phyloP scores from a whole-genome alignment of 2,329 filamentous ascomycete genomes.

The Talaromyces amestolkiae region DNA sequence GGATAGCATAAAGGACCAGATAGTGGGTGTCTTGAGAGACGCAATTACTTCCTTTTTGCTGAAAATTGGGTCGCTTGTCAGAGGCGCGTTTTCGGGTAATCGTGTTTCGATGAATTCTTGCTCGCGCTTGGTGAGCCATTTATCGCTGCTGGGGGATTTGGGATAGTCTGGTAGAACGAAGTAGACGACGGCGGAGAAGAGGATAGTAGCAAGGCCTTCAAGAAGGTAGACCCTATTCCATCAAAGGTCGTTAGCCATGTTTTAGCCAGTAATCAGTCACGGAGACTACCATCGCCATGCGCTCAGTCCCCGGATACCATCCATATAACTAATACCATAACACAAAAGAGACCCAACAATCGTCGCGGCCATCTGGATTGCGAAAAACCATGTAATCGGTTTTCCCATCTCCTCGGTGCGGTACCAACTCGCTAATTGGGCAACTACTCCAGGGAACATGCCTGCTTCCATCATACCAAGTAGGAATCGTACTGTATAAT shows the following conservation, averaged over 20 bases:
- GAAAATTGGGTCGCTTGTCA: constrained; percentile 39
- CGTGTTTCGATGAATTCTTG: constrained; percentile 43
- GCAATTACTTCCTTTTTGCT: constrained; percentile 36
- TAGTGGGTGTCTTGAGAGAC: constrained; percentile 35
- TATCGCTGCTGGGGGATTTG: constrained; percentile 37
- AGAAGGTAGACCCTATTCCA: constrained; percentile 40
- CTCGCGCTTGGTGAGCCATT: constrained; percentile 41
- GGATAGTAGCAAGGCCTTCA: constrained; percentile 44
- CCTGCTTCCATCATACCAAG: constrained; percentile 43
- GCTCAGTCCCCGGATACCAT: constrained; percentile 24
- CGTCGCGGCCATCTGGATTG: constrained; percentile 36
- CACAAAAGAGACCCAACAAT: constrained; percentile 36
- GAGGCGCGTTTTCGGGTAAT: constrained; percentile 40
- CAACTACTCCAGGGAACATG: constrained; percentile 40
- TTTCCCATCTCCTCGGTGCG: constrained; percentile 43
- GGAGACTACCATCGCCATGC: constrained; percentile 25
- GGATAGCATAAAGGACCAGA: constrained; percentile 39
- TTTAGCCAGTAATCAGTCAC: not conserved
- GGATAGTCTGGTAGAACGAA: constrained; percentile 47
- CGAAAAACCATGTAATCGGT: constrained; percentile 47
- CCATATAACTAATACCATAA: constrained; percentile 26
- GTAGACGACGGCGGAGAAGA: constrained; percentile 41
- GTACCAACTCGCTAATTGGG: constrained; percentile 46
- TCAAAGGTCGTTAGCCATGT: not conserved
- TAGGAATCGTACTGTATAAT: constrained; percentile 39